Conservation (phyloP, 371 early-diverging fungal species). For the Mortierella sp. region DNA sequence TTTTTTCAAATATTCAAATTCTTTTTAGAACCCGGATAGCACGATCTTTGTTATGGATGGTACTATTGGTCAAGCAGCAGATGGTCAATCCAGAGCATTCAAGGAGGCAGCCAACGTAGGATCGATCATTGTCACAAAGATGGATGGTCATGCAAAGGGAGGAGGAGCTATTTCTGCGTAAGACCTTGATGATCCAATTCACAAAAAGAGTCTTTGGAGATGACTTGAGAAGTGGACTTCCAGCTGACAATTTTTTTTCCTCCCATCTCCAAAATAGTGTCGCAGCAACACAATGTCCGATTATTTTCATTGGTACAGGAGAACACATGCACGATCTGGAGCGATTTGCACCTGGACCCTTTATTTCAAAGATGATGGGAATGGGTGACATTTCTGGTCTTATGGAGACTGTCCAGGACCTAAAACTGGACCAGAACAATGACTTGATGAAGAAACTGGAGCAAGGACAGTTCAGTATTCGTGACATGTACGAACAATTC, state of each 20-base stretch:
- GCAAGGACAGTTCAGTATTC: constrained; percentile 91
- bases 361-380: constrained; percentile 94
- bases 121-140: constrained; percentile 98
- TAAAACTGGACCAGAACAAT: constrained; percentile 89
- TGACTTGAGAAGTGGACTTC: not conserved
- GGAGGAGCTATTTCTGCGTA: constrained; percentile 99
- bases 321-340: constrained; percentile 99
- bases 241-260: not conserved
- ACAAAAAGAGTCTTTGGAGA: not conserved
- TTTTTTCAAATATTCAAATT: not conserved
- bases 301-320: constrained; percentile 99
- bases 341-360: constrained; percentile 92
- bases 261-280: constrained; percentile 67
- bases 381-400: constrained; percentile 98
- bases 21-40: constrained; percentile 83
- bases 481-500: constrained; percentile 98
- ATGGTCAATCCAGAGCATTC: constrained; percentile 96
- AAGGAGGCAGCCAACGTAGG: constrained; percentile 97
- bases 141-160: constrained; percentile 99
- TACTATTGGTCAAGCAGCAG: constrained; percentile 99
- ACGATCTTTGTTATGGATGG: constrained; percentile 99
- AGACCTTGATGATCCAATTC: not conserved
- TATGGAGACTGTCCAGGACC: constrained; percentile 93
- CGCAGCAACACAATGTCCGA: constrained; percentile 98
- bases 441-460: constrained; percentile 95